phyloP scores from a whole-genome alignment of 1,284 basidiomycete species.

The Erythrobasidium hasegawianum region DNA sequence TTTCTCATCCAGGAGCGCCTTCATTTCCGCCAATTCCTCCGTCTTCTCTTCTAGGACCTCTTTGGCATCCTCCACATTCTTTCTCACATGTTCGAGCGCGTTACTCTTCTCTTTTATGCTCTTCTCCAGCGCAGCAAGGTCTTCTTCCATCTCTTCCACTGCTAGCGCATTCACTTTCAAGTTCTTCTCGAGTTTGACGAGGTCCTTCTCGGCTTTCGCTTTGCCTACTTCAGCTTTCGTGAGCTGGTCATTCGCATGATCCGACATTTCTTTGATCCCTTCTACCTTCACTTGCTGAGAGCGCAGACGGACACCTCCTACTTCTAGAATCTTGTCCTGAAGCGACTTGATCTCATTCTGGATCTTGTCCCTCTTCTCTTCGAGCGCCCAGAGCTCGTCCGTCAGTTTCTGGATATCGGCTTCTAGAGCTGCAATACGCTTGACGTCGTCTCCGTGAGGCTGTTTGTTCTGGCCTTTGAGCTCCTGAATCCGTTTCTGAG shows the following conservation, averaged over 20 bases:
- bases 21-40: constrained; percentile 71
- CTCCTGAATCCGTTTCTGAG: constrained; percentile 73
- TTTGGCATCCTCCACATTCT: constrained; percentile 64
- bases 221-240: constrained; percentile 90
- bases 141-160: constrained; percentile 65
- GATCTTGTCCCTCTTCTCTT: constrained; percentile 65
- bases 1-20: constrained; percentile 74
- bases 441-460: constrained; percentile 73
- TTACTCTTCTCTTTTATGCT: constrained; percentile 60
- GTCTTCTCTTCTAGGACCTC: constrained; percentile 60
- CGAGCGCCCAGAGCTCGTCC: constrained; percentile 64
- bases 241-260: constrained; percentile 80
- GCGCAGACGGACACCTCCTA: constrained; percentile 81
- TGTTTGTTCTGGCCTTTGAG: constrained; percentile 53
- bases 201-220: constrained; percentile 82
- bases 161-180: constrained; percentile 60
- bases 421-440: constrained; percentile 71
- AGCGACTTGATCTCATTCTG: constrained; percentile 76
- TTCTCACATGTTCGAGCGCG: constrained; percentile 64
- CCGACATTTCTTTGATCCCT: constrained; percentile 75
- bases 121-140: constrained; percentile 62
- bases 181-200: constrained; percentile 61
- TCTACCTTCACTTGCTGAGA: constrained; percentile 84
- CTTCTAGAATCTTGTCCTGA: constrained; percentile 87
- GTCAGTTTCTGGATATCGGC: constrained; percentile 61